Percentiles rank a stretch among this genome's conserved stretches.
Evolutionary conservation across 2,329 filamentous ascomycete species (phyloP).

Genomic region (Lecanoromycetidae sp.): DNA sequence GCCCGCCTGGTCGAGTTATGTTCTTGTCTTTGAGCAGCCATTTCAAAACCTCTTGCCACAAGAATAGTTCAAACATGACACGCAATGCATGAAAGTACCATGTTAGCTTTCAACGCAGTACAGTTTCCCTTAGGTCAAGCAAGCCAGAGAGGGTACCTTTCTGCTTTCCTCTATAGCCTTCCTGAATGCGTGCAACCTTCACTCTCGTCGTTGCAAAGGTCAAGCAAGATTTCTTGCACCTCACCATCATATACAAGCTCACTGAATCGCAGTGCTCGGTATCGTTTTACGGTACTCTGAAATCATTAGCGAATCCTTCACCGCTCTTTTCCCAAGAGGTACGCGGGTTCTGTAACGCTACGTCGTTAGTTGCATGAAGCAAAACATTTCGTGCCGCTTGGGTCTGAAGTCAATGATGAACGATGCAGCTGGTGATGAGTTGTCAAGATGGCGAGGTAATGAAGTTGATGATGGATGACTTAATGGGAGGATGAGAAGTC

Average conservation of each 20-base stretch:
- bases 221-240: neutral
- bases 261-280: neutral
- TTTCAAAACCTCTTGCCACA: too few relatives aligned
- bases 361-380: conserved; percentile 7
- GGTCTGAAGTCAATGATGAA: neutral
- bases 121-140: too few relatives aligned
- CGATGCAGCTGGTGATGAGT: conserved; percentile 7
- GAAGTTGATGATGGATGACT: neutral
- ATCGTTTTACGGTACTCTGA: neutral
- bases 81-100: too few relatives aligned
- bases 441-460: conserved; percentile 9
- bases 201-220: too few relatives aligned
- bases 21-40: too few relatives aligned
- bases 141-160: neutral
- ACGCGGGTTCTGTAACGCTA: neutral
- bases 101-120: too few relatives aligned
- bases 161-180: too few relatives aligned
- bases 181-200: too few relatives aligned
- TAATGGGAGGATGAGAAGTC: neutral
- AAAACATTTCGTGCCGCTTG: conserved; percentile 10
- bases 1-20: too few relatives aligned
- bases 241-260: neutral
- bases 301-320: neutral
- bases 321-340: conserved; percentile 8
- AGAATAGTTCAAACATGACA: too few relatives aligned